These are phyloP conservation scores for Cladosporium sp. DNA, from an alignment of 2,329 filamentous ascomycete species.

Conservation along the genomic window DNA sequence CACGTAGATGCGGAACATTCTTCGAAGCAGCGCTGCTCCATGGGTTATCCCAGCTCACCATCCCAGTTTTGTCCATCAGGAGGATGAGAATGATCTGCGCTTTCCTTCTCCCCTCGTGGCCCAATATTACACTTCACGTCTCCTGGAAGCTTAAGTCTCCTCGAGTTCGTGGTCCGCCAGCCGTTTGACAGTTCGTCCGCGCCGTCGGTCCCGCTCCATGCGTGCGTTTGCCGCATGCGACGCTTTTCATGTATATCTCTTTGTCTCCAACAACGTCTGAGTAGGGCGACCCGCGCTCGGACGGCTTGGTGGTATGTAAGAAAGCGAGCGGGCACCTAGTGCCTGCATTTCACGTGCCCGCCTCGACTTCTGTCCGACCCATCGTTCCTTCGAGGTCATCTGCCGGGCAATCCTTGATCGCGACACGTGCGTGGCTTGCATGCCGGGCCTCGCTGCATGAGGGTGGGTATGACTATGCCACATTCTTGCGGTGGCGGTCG, in stretches of 20 bases:
- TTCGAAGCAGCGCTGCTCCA: conserved; percentile 13
- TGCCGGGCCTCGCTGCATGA: conserved; percentile 15
- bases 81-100: conserved; percentile 17
- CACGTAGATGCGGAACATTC: conserved; percentile 20
- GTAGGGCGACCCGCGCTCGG: conserved; percentile 1
- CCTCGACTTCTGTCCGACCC: conserved; percentile 13
- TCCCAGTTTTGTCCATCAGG: not conserved
- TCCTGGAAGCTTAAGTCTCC: conserved; percentile 6
- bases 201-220: conserved; percentile 2
- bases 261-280: not conserved
- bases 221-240: conserved; percentile 6
- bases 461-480: conserved; percentile 6
- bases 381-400: conserved; percentile 13
- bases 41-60: conserved; percentile 8
- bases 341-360: conserved; percentile 4
- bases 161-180: not conserved
- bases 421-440: conserved; percentile 19
- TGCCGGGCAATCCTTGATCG: conserved; percentile 20
- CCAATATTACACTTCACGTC: not conserved
- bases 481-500: conserved; percentile 1
- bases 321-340: not conserved
- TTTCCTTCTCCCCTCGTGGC: not conserved
- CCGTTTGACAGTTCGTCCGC: conserved; percentile 9
- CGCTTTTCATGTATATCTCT: not conserved
- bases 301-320: not conserved